These are phyloP conservation scores for Ilex paraguariensis DNA, from an alignment of 305 asterid genomes.

Conservation along the genomic window DNA sequence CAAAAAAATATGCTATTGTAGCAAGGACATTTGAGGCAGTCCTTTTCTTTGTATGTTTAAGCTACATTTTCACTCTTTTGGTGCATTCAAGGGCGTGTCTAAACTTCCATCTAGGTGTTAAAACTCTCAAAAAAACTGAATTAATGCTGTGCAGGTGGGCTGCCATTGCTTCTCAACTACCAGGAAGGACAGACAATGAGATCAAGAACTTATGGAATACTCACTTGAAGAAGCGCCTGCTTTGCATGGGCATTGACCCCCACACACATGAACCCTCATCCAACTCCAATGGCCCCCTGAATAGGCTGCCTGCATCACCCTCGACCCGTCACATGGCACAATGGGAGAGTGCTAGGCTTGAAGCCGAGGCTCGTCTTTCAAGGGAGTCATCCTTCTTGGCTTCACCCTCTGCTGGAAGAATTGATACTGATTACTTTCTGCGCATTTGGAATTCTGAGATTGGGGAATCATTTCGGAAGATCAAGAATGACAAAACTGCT, in stretches of 20 bases:
- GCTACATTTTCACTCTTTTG: no score
- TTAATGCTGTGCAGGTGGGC: slow-evolving; percentile 60
- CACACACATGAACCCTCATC: slow-evolving; percentile 66
- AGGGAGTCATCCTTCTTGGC: slow-evolving; percentile 43
- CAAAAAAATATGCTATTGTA: no score
- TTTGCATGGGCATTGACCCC: slow-evolving; percentile 78
- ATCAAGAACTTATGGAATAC: slow-evolving; percentile 98
- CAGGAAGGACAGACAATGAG: slow-evolving; percentile 95
- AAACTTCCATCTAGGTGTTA: no score
- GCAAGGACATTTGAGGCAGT: no score
- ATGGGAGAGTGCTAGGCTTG: slow-evolving; percentile 94
- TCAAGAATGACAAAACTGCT: slow-evolving; percentile 17
- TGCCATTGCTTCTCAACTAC: slow-evolving; percentile 84
- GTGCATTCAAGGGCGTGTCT: no score
- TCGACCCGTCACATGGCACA: slow-evolving; percentile 97
- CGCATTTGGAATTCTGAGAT: slow-evolving; percentile 89
- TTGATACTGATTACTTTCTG: slow-evolving; percentile 50
- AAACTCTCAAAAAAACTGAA: no score
- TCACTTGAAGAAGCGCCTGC: slow-evolving; percentile 70
- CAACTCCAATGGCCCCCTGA: slow-evolving; percentile 19
- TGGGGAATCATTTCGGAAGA: slow-evolving; percentile 63
- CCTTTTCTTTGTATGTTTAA: no score
- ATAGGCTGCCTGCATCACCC: slow-evolving; percentile 36
- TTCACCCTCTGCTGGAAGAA: slow-evolving; percentile 24
- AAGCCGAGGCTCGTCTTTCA: slow-evolving; percentile 91